Percentiles rank a stretch among this genome's conserved stretches.
Evolutionary conservation across 1,284 basidiomycete genomes (phyloP).

Genomic region (Xerocomus minutiporus): DNA sequence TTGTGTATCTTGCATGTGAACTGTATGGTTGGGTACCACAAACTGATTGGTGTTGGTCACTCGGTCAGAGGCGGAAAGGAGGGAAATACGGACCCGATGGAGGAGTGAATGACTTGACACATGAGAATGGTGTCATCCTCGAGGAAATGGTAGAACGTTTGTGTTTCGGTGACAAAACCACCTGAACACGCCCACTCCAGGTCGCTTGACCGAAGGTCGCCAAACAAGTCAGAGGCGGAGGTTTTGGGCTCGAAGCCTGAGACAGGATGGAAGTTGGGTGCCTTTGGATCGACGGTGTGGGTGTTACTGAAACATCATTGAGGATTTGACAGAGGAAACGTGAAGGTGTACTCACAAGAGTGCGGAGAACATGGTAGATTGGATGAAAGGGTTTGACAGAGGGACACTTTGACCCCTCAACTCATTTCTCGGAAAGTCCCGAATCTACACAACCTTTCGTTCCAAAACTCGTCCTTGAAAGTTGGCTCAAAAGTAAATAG

Average conservation of each 20-base stretch:
- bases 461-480: too few species aligned
- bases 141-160: constrained; percentile 82
- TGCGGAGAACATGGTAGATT: constrained; percentile 61
- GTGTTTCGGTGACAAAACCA: constrained; percentile 92
- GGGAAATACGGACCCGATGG: constrained; percentile 72
- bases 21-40: constrained; percentile 94
- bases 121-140: constrained; percentile 82
- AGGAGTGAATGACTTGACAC: constrained; percentile 93
- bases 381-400: not conserved
- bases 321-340: not conserved
- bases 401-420: constrained; percentile 10
- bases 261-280: constrained; percentile 78
- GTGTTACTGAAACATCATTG: constrained; percentile 16
- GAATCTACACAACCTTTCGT: not conserved
- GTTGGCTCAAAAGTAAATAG: too few species aligned
- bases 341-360: constrained; percentile 56
- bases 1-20: constrained; percentile 92
- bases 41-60: constrained; percentile 31
- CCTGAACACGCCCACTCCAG: constrained; percentile 79
- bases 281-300: constrained; percentile 51
- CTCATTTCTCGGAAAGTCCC: constrained; percentile 14
- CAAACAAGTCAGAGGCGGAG: constrained; percentile 58
- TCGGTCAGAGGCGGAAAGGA: not conserved
- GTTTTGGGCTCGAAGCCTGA: constrained; percentile 41
- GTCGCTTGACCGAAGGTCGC: constrained; percentile 69